Percentiles rank a stretch among this genome's conserved stretches.
These are phyloP conservation scores for Arthrobotrys pseudoclavata DNA, from an alignment of 2,329 filamentous ascomycete genomes.

Conservation along the genomic window DNA sequence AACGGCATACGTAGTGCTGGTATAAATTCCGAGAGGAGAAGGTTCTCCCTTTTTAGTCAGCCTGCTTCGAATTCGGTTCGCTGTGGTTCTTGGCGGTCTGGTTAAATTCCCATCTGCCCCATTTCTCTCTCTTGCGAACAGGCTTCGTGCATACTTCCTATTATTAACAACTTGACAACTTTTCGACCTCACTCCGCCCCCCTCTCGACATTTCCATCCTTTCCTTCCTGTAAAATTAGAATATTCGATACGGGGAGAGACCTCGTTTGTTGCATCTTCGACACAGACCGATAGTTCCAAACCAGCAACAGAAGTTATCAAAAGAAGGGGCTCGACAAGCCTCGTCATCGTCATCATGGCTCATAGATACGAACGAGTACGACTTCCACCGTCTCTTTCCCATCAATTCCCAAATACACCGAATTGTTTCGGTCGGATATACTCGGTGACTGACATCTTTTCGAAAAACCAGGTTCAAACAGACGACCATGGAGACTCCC, in stretches of 20 bases:
- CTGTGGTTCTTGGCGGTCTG: slow-evolving; percentile 29
- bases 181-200: neutral
- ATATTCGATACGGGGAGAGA: neutral
- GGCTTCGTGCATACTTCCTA: too few species aligned
- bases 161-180: neutral
- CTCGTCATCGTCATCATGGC: slow-evolving; percentile 55
- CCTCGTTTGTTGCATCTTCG: neutral
- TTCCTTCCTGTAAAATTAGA: neutral
- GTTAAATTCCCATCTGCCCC: slow-evolving; percentile 29
- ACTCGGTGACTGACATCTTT: slow-evolving; percentile 20
- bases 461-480: slow-evolving; percentile 70
- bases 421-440: slow-evolving; percentile 7
- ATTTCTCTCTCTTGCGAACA: neutral
- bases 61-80: neutral
- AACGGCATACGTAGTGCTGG: slow-evolving; percentile 6
- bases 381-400: slow-evolving; percentile 1
- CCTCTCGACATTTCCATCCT: neutral
- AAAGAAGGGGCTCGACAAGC: slow-evolving; percentile 15
- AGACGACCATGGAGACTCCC: slow-evolving; percentile 72
- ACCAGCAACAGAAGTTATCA: neutral
- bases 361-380: slow-evolving; percentile 63
- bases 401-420: slow-evolving; percentile 15
- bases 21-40: neutral
- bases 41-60: slow-evolving; percentile 35
- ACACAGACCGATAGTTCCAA: neutral